phyloP scores from a whole-genome alignment of 495 filamentous ascomycete genomes.

The Immersiella caudata region DNA sequence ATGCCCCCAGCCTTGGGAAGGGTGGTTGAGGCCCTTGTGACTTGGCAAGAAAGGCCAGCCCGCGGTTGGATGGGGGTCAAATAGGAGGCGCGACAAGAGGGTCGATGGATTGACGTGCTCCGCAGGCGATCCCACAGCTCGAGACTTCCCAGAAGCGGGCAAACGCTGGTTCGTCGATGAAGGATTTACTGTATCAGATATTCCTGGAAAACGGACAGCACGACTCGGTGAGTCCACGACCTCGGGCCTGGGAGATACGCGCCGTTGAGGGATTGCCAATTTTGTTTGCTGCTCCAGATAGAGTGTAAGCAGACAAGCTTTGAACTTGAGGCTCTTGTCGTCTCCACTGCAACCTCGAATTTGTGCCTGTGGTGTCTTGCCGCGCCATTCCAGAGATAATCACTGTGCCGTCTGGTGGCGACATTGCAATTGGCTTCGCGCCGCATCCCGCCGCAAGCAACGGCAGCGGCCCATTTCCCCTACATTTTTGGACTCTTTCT shows the following conservation, averaged over 20 bases:
- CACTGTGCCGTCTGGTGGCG: constrained; percentile 8
- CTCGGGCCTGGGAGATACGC: neutral
- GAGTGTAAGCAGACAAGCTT: constrained; percentile 1
- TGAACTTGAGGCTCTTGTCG: neutral
- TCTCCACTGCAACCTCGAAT: neutral
- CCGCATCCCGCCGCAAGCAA: neutral
- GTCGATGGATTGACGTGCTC: neutral
- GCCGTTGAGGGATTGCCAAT: neutral
- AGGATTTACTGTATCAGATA: constrained; percentile 16
- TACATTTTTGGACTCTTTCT: neutral
- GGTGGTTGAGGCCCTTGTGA: neutral
- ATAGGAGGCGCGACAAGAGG: neutral
- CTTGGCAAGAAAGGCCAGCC: constrained; percentile 2
- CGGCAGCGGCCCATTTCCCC: neutral
- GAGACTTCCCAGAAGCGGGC: neutral
- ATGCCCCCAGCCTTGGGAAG: neutral
- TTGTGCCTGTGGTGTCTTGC: neutral
- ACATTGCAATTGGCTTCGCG: neutral
- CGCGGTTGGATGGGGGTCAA: constrained; percentile 6
- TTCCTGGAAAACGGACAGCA: constrained; percentile 15
- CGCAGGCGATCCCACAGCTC: neutral
- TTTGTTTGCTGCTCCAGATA: neutral
- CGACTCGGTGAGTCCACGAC: neutral
- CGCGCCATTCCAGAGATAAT: neutral
- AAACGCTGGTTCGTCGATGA: constrained; percentile 13